Evolutionary conservation across 1,284 basidiomycete genomes (phyloP), one percentile per base, ranked within the genome.

Genomic region (Ganoderma lucidum): DNA sequence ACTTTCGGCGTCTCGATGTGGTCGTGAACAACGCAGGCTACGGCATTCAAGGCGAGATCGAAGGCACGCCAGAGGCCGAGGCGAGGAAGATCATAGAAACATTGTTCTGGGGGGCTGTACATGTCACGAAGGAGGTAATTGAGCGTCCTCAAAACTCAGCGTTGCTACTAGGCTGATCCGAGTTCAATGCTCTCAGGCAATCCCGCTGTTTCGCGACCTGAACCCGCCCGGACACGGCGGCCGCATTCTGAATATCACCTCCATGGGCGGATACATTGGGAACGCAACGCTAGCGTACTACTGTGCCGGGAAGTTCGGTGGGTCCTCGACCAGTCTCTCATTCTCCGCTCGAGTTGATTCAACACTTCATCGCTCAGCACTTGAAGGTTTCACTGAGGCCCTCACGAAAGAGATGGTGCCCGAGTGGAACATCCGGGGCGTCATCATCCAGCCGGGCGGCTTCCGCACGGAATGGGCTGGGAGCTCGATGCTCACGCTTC

Each of bases 21-120:
- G 80, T 86, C 5, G 79, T 83, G 69, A 86, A 84, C 74, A 86
- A 85, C 56, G 84, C 84, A 0, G 82, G 76, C 1, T 75, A 67
- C 35, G 72, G 62, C 8, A 65, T 80, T 15, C n/a, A 79, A 9
- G 76, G 77, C 51, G 82, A 84, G 69, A 75, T 82, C 35, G 83
- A 85, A 66, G 76, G 73, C 39, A 79, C 77, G 0, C 76, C 79
- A 0, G 79, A 82, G 2, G 74, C 76, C n/a, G 71, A 66, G 2
- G 82, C 81, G 0, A 76, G 80, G 0, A 65, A 41, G 3, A 59
- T 81, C 64, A 80, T 84, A 56, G 81, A 83, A 10, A 74, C 76
- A 59, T 74, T 81, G 63, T 82, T 83, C 68, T 84, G 80, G 80
- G 83, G 82, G 14, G 75, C 80, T 0, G 72, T 71, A 8, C 75